These are phyloP conservation scores for Orobanche coerulescens DNA, from an alignment of 257 asterid genomes.

Conservation along the genomic window DNA sequence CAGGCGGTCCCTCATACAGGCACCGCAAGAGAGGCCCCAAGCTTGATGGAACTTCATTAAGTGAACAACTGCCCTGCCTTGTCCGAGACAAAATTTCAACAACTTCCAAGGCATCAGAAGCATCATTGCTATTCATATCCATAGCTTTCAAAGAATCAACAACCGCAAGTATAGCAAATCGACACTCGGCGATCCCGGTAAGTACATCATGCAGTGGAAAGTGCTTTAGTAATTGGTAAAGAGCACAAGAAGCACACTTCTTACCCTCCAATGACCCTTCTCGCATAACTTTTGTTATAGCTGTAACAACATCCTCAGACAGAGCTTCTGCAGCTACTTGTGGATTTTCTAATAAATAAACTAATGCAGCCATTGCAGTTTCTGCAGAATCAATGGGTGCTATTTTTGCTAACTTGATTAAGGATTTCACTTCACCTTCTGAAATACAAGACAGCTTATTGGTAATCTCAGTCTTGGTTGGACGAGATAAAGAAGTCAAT, in stretches of 20 bases:
- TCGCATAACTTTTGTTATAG: conserved; percentile 59
- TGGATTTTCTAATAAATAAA: conserved; percentile 61
- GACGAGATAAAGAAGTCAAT: conserved; percentile 66
- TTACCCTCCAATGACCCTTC: conserved; percentile 74
- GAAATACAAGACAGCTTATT: conserved; percentile 49
- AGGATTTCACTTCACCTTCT: conserved; percentile 61
- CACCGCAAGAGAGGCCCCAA: conserved; percentile 54
- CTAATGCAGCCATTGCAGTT: conserved; percentile 73
- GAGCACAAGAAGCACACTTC: conserved; percentile 68
- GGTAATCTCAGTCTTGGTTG: conserved; percentile 34
- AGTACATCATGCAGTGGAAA: conserved; percentile 68
- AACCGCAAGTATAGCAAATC: conserved; percentile 52
- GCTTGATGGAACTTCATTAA: conserved; percentile 57
- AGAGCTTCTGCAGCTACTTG: conserved; percentile 72
- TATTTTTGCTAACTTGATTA: conserved; percentile 66
- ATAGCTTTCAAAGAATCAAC: conserved; percentile 58
- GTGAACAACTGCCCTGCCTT: conserved; percentile 46
- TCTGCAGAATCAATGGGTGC: conserved; percentile 68
- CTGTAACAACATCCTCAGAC: conserved; percentile 73
- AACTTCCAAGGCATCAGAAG: conserved; percentile 53
- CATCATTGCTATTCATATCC: conserved; percentile 54
- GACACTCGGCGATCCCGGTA: conserved; percentile 50
- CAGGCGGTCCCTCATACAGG: conserved; percentile 60
- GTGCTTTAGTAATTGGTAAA: conserved; percentile 62
- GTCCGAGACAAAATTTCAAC: conserved; percentile 46